Evolutionary conservation across 2,329 filamentous ascomycete species (phyloP), one percentile per base, ranked within the genome.

Genomic region (Aureobasidium namibiae): DNA sequence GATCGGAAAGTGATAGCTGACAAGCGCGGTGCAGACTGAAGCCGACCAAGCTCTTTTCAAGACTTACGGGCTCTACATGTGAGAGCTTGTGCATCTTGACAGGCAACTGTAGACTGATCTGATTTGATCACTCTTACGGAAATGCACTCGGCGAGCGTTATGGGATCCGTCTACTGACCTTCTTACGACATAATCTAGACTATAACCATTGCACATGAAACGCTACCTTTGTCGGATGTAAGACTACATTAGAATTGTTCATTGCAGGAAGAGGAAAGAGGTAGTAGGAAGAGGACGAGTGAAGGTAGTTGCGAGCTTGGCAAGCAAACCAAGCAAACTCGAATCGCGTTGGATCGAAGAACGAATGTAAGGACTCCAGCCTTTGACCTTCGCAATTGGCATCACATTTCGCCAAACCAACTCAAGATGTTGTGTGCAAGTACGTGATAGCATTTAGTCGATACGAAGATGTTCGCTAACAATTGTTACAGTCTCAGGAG

Each of bases 401-500:
- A 46, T 23, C 31, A 21, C 21, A 57, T 31, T 23, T 29, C 31
- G 29, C 18, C 41, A 29, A 38, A 48, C 13, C 41, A 38, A 21
- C 18, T 26, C 57, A 65, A 56, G 6, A 74, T 74, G 72, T 63
- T 73, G 59, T 74, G 72, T 67, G 72, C 72, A 70, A 74, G 71
- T 73, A 60, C 64, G 71, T 68, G 5, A 16, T 33, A 16, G 7
- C n/a, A 3, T 13, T 38, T 11, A 2, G 31, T 16, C 16, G 4
- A 2, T 24, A 14, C 4, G 24, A 11, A 33, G 9, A 29, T 58
- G 60, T 52, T 62, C 63, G 48, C 64, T 67, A 23, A 57, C 63
- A 62, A 66, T 62, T 62, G n/a, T 4, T 18, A 59, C 69, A 95
- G 92, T 99, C 75, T 99, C 94, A 63, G 94, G 94, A 77, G 92